Conservation (phyloP, 805 yeast genomes). For the Barnettozyma californica region DNA sequence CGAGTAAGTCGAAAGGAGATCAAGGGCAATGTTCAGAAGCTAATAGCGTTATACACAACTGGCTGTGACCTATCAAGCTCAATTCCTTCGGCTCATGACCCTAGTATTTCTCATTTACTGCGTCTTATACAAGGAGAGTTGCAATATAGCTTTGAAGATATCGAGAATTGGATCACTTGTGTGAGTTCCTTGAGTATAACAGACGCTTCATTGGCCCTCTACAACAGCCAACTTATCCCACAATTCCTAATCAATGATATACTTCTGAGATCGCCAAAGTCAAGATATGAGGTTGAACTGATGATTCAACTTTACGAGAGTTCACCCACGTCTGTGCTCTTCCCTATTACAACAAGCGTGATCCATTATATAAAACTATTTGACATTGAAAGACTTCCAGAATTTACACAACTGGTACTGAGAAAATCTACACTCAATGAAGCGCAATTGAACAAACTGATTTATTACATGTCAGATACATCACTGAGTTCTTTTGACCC, state of each 20-base stretch:
- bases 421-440: constrained; percentile 2
- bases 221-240: constrained; percentile 31
- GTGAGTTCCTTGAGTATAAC: constrained; percentile 28
- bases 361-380: constrained; percentile 14
- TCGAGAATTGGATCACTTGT: constrained; percentile 21
- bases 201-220: constrained; percentile 30
- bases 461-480: constrained; percentile 6
- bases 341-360: constrained; percentile 6
- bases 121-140: not conserved
- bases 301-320: constrained; percentile 7
- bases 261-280: constrained; percentile 28
- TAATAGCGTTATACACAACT: constrained; percentile 1
- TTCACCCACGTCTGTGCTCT: no score
- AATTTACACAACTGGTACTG: constrained; percentile 1
- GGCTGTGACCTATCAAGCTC: not conserved
- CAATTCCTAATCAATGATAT: constrained; percentile 35
- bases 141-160: constrained; percentile 7
- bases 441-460: constrained; percentile 8
- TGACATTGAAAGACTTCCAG: constrained; percentile 5
- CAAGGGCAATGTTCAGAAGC: not conserved
- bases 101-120: not conserved
- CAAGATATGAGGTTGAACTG: constrained; percentile 14
- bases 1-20: not conserved
- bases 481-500: constrained; percentile 3
- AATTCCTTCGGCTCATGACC: not conserved